phyloP scores from a whole-genome alignment of 768 basidiomycete genomes.

The Mycena amicta region DNA sequence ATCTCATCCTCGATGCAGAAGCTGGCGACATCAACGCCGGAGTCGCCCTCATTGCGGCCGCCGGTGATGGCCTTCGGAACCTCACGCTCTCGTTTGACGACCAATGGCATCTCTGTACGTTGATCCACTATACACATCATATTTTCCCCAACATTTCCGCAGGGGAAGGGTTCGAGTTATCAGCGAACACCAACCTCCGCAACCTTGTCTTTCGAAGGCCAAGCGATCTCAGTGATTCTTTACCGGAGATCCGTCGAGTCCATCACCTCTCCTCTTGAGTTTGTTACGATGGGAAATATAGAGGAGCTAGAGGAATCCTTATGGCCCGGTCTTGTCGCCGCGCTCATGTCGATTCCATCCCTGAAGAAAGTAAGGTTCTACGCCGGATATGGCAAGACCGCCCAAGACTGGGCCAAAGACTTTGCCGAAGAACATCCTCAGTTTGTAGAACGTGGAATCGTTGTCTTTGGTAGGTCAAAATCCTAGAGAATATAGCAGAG shows the following conservation, averaged over 20 bases:
- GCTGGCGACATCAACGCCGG: constrained; percentile 15
- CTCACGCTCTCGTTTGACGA: constrained; percentile 12
- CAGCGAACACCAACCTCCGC: constrained; percentile 5
- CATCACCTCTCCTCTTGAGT: constrained; percentile 11
- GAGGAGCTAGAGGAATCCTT: constrained; percentile 3
- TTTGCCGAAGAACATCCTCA: not conserved
- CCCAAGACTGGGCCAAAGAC: not conserved
- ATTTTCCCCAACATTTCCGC: not conserved
- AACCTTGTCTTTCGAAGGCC: constrained; percentile 3
- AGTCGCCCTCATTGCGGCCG: constrained; percentile 14
- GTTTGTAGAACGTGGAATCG: constrained; percentile 8
- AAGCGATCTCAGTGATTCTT: not conserved
- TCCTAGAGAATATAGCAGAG: too few species aligned
- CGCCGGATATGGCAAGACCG: not conserved
- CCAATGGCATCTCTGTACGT: constrained; percentile 11
- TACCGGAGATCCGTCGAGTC: constrained; percentile 10
- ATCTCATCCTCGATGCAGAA: constrained; percentile 15
- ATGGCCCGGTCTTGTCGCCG: constrained; percentile 4
- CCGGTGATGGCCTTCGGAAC: constrained; percentile 2
- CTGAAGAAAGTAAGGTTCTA: constrained; percentile 6
- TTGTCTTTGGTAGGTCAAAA: constrained; percentile 6
- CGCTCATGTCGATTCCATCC: constrained; percentile 7
- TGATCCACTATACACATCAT: not conserved
- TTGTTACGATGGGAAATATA: constrained; percentile 4
- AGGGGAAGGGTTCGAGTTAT: constrained; percentile 16